Conservation (phyloP, 2,329 filamentous ascomycete genomes). For the Colletotrichum endophyticum region DNA sequence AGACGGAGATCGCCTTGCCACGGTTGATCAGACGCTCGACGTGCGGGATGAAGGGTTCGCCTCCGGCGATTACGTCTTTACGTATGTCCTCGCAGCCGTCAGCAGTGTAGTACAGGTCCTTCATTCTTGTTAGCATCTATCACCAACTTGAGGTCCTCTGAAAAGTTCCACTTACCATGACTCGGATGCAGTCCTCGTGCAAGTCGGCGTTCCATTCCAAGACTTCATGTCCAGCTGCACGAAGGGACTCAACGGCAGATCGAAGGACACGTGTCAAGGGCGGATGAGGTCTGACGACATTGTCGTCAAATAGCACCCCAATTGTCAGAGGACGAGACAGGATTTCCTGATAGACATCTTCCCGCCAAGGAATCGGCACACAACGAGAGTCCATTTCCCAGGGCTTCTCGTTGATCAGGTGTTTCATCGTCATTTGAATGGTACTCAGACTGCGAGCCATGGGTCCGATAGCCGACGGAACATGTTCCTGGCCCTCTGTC, state of each 20-base stretch:
- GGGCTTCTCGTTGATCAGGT: slow-evolving; percentile 50
- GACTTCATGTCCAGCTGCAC: slow-evolving; percentile 56
- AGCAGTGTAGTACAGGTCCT: slow-evolving; percentile 65
- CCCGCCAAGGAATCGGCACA: slow-evolving; percentile 58
- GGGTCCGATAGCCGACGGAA: slow-evolving; percentile 67
- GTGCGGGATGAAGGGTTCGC: slow-evolving; percentile 64
- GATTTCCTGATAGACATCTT: slow-evolving; percentile 42
- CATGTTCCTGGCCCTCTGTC: slow-evolving; percentile 68
- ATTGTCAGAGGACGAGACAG: slow-evolving; percentile 51
- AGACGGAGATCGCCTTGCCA: slow-evolving; percentile 61
- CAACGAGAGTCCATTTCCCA: slow-evolving; percentile 62
- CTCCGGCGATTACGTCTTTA: slow-evolving; percentile 54
- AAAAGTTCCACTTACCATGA: slow-evolving; percentile 46
- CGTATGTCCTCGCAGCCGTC: slow-evolving; percentile 70
- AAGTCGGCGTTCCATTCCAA: slow-evolving; percentile 56
- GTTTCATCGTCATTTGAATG: slow-evolving; percentile 51
- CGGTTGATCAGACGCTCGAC: slow-evolving; percentile 61
- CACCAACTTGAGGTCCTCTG: accelerated
- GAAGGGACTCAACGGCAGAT: slow-evolving; percentile 39
- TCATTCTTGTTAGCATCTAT: background rate
- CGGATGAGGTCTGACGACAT: slow-evolving; percentile 59
- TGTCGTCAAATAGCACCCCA: slow-evolving; percentile 55
- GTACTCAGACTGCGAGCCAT: slow-evolving; percentile 51
- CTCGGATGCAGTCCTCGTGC: slow-evolving; percentile 59
- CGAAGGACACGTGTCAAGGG: slow-evolving; percentile 52